Evolutionary conservation across 768 basidiomycete species (phyloP), one percentile per base, ranked within the genome.

Genomic region (Glaciozyma martinii): DNA sequence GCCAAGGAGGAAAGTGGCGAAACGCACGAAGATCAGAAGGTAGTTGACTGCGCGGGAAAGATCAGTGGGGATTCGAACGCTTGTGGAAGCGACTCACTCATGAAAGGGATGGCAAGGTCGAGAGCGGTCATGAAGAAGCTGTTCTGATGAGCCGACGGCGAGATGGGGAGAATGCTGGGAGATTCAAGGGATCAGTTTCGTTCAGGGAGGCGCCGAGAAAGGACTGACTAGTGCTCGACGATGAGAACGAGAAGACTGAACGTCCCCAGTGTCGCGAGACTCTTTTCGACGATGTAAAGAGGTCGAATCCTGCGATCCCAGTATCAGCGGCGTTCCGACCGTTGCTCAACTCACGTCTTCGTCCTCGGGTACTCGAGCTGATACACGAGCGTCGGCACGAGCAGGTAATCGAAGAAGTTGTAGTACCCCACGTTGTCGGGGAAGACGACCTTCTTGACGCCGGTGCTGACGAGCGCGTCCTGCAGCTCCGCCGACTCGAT

Each of bases 361-460:
- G 94, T 97, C 58, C 94, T 80, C 15, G 94, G 94, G 76, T 93
- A 99, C 77, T 97, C 93, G 42, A 98, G 80, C 76, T 98, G 92
- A 74, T 99, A 99, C 10, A 97, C 92, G 50, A 99, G 81, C 0
- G 90, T 90, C 19, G 95, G 95, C 54, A 89, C 85, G 46, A 93
- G 78, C 78, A 89, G 84, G 77, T 93, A 99, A 46, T 86, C 82
- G 33, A 82, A 82, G 74, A 92, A 98, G 76, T 90, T 87, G 72
- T 80, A 82, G 74, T 84, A 82, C 0, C 85, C 86, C 66, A 98
- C 82, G 75, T 92, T 97, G 55, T 85, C 80, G 1, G 93, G 93
- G 84, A 89, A 99, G 23, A 80, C 81, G 46, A 92, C 81, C 59
- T 79, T 78, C 56, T 80, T 75, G 12, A 85, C 82, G 0, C 93